These are phyloP conservation scores for Cryptosporidium felis DNA, from an alignment of 169 alveolate genomes.

Conservation along the genomic window DNA sequence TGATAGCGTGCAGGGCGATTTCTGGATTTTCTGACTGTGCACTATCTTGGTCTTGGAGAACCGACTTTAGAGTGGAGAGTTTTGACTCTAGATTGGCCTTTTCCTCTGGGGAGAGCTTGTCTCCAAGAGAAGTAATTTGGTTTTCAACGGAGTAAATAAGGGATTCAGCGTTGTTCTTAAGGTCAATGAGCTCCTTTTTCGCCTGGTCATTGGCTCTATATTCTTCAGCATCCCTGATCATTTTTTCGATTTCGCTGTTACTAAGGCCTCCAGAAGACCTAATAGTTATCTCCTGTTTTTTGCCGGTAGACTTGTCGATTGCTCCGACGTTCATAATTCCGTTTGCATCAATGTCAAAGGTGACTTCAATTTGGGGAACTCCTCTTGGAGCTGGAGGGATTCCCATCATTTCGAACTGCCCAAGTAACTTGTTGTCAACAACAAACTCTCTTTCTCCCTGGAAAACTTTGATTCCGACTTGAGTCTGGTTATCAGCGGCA, in stretches of 20 bases:
- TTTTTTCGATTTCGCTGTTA: slow-evolving; percentile 92
- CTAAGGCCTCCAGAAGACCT: slow-evolving; percentile 96
- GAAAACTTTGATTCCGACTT: slow-evolving; percentile 97
- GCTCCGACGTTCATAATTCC: slow-evolving; percentile 98
- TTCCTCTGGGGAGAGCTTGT: not conserved
- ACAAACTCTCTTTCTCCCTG: slow-evolving; percentile 99
- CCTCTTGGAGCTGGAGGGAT: slow-evolving; percentile 99
- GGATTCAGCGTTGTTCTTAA: slow-evolving; percentile 93
- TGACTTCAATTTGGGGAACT: slow-evolving; percentile 93
- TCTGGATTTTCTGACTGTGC: not conserved
- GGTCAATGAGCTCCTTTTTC: slow-evolving; percentile 90
- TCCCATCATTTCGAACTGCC: slow-evolving; percentile 96
- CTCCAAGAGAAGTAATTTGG: slow-evolving; percentile 72
- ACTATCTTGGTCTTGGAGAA: not conserved
- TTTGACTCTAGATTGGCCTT: slow-evolving; percentile 9
- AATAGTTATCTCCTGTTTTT: slow-evolving; percentile 93
- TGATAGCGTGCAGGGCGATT: not conserved
- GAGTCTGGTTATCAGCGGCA: slow-evolving; percentile 97
- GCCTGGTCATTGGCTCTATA: slow-evolving; percentile 93
- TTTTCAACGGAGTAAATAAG: slow-evolving; percentile 89
- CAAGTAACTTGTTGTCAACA: slow-evolving; percentile 95
- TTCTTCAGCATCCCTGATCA: slow-evolving; percentile 97
- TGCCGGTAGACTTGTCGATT: slow-evolving; percentile 96
- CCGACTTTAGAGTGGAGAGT: not conserved
- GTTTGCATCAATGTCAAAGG: slow-evolving; percentile 97